phyloP scores from a whole-genome alignment of 2,329 filamentous ascomycete genomes.

The Fusarium newnesense region DNA sequence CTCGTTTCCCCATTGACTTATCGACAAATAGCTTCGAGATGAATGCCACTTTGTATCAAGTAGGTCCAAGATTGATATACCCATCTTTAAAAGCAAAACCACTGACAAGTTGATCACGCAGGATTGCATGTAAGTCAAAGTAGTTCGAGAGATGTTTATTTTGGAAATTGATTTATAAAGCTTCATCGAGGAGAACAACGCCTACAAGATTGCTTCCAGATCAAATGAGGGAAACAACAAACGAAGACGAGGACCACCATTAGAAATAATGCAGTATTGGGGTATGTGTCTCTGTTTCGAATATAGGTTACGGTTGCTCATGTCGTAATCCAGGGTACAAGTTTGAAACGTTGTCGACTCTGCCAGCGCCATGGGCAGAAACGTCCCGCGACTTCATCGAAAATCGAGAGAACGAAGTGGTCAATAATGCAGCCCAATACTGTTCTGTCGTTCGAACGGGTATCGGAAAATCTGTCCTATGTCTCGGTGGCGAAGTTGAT shows the following conservation, averaged over 20 bases:
- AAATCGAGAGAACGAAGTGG: constrained; percentile 72
- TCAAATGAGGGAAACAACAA: constrained; percentile 59
- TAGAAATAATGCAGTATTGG: constrained; percentile 93
- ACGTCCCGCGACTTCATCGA: constrained; percentile 83
- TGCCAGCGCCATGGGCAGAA: constrained; percentile 79
- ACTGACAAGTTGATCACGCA: constrained; percentile 45
- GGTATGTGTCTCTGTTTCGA: constrained; percentile 59
- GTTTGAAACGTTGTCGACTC: constrained; percentile 86
- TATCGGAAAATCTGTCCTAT: constrained; percentile 77
- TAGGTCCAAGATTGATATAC: constrained; percentile 58
- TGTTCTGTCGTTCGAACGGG: constrained; percentile 93
- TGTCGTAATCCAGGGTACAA: constrained; percentile 78
- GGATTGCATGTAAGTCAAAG: constrained; percentile 62
- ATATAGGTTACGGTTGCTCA: background rate
- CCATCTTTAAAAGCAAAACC: background rate
- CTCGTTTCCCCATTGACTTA: constrained; percentile 27
- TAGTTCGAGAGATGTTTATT: background rate
- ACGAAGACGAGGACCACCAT: constrained; percentile 59
- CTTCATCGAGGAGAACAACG: constrained; percentile 92
- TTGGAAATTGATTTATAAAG: constrained; percentile 55
- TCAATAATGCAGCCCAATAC: constrained; percentile 94
- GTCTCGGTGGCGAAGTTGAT: constrained; percentile 95
- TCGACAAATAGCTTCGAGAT: constrained; percentile 78
- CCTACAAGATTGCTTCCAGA: constrained; percentile 73
- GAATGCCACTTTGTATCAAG: constrained; percentile 93